These are phyloP conservation scores for Termitomyces sp. DNA, from an alignment of 768 basidiomycete genomes.

Conservation along the genomic window DNA sequence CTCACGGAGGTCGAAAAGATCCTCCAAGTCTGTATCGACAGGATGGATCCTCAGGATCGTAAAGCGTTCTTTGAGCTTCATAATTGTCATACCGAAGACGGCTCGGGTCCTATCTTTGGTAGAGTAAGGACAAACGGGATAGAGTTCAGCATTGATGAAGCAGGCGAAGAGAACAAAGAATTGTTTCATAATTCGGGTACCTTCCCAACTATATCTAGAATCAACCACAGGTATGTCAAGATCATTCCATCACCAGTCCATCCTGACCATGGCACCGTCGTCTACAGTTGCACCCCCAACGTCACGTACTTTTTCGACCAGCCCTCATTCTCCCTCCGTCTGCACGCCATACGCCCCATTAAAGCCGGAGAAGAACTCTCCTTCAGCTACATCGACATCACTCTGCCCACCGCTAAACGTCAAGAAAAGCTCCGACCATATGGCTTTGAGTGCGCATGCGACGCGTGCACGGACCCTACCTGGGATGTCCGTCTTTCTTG, in stretches of 20 bases:
- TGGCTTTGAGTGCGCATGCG: constrained; percentile 6
- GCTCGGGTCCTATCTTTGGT: constrained; percentile 27
- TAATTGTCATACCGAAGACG: constrained; percentile 17
- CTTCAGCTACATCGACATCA: not conserved
- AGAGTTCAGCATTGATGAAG: not conserved
- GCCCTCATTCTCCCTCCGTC: not conserved
- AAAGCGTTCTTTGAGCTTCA: constrained; percentile 24
- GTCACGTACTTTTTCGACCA: not conserved
- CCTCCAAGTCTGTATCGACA: constrained; percentile 17
- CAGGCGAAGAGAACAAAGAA: not conserved
- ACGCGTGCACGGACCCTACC: not conserved
- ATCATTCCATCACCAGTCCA: not conserved
- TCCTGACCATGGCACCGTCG: too few relatives aligned
- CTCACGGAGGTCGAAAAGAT: constrained; percentile 4
- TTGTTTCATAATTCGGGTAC: not conserved
- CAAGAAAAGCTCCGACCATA: constrained; percentile 2
- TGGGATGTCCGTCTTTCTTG: not conserved
- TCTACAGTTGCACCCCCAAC: constrained; percentile 1
- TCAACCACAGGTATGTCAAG: not conserved
- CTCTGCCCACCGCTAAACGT: not conserved
- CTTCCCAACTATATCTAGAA: not conserved
- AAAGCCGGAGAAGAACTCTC: constrained; percentile 6
- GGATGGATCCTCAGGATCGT: constrained; percentile 16
- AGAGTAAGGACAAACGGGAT: constrained; percentile 29
- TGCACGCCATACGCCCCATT: constrained; percentile 1